A percentile compares a stretch with the other conserved stretches of the same genome.
These are phyloP conservation scores for Neurospora hispaniola DNA, from an alignment of 495 filamentous ascomycete genomes.

Conservation along the genomic window DNA sequence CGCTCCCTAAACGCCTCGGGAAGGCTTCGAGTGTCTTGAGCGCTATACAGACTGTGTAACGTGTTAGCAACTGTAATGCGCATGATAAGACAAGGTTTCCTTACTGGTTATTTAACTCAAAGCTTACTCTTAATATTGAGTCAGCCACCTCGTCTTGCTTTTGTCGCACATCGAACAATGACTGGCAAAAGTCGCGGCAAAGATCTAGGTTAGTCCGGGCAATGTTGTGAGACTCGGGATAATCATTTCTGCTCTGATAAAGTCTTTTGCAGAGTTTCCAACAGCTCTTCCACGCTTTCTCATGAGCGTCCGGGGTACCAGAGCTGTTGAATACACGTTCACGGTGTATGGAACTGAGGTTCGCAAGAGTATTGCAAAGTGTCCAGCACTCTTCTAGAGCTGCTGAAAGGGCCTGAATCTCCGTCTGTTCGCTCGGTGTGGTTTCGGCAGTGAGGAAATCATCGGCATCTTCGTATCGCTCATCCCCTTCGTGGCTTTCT, in stretches of 20 bases:
- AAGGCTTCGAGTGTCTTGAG: slow-evolving; percentile 66
- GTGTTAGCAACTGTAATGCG: slow-evolving; percentile 10
- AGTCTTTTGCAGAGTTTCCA: slow-evolving; percentile 84
- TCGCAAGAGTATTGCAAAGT: slow-evolving; percentile 81
- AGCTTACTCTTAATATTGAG: slow-evolving; percentile 80
- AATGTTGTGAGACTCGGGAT: slow-evolving; percentile 56
- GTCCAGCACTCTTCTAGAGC: slow-evolving; percentile 90
- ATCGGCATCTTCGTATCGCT: slow-evolving; percentile 30
- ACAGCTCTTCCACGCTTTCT: slow-evolving; percentile 83
- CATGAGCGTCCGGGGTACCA: slow-evolving; percentile 61
- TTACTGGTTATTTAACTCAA: slow-evolving; percentile 84
- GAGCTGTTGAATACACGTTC: slow-evolving; percentile 62
- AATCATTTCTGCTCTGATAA: slow-evolving; percentile 68
- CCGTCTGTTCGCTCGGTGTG: slow-evolving; percentile 41
- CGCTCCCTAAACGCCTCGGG: slow-evolving; percentile 83
- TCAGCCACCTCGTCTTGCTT: slow-evolving; percentile 67
- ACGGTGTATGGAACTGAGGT: slow-evolving; percentile 73
- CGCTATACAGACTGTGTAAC: slow-evolving; percentile 60
- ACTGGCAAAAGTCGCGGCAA: slow-evolving; percentile 84
- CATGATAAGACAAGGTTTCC: slow-evolving; percentile 2
- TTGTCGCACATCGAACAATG: slow-evolving; percentile 73
- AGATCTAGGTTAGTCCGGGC: slow-evolving; percentile 63
- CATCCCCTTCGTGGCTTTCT: slow-evolving; percentile 32
- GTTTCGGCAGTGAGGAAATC: slow-evolving; percentile 27
- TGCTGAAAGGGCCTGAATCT: slow-evolving; percentile 60